phyloP scores from a whole-genome alignment of 2,329 filamentous ascomycete species.

The Bipolaris victoriae region DNA sequence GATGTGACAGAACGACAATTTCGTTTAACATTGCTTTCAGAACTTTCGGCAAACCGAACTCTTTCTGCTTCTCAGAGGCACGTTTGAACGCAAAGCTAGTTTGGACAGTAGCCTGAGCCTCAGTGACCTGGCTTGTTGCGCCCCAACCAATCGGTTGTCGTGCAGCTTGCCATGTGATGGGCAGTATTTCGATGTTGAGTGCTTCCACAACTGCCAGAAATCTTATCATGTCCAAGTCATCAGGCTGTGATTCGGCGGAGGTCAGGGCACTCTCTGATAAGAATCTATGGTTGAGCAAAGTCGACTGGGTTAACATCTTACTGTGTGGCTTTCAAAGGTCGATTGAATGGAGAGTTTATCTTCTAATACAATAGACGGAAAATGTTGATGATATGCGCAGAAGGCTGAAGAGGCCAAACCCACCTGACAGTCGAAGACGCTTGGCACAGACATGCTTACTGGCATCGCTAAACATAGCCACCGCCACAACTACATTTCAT shows the following conservation, averaged over 20 bases:
- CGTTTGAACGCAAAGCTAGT: not conserved
- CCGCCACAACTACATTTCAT: too few species aligned
- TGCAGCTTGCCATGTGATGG: slow-evolving; percentile 11
- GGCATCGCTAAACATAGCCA: too few species aligned
- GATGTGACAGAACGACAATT: not conserved
- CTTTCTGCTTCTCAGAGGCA: not conserved
- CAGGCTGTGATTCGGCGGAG: too few species aligned
- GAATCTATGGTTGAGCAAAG: slow-evolving; percentile 33
- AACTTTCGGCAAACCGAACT: not conserved
- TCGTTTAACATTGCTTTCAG: not conserved
- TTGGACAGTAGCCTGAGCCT: slow-evolving; percentile 19
- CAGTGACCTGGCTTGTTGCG: slow-evolving; percentile 17
- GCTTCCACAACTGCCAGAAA: too few species aligned
- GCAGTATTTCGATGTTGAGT: not conserved
- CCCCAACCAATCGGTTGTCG: slow-evolving; percentile 9
- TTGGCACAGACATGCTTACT: too few species aligned
- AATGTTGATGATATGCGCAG: too few species aligned
- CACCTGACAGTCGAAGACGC: too few species aligned
- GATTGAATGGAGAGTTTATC: too few species aligned
- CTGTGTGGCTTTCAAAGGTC: too few species aligned
- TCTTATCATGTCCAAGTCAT: too few species aligned
- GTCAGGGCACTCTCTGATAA: not conserved
- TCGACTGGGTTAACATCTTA: slow-evolving; percentile 23
- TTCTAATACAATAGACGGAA: too few species aligned
- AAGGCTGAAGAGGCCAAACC: too few species aligned